A percentile compares a stretch with the other conserved stretches of the same genome.
These are phyloP conservation scores for Gymnopilus junonius DNA, from an alignment of 768 basidiomycete species.

Conservation along the genomic window DNA sequence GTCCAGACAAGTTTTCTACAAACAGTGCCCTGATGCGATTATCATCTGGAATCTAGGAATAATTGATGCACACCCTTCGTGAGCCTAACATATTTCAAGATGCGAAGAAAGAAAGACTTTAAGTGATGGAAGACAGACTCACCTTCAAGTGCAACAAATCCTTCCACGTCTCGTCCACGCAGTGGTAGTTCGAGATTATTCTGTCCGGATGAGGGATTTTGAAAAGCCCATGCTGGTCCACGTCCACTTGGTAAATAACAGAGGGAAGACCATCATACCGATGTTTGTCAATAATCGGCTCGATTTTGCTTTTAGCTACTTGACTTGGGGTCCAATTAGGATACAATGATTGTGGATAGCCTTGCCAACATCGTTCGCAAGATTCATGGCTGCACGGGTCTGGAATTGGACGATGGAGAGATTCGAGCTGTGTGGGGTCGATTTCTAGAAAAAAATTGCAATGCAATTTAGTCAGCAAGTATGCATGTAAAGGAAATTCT, in stretches of 20 bases:
- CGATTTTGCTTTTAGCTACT: slow-evolving; percentile 9
- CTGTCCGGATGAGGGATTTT: slow-evolving; percentile 27
- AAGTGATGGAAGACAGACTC: slow-evolving; percentile 18
- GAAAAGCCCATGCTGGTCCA: slow-evolving; percentile 42
- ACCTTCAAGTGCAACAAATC: slow-evolving; percentile 38
- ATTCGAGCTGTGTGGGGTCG: slow-evolving; percentile 3
- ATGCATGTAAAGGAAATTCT: background rate
- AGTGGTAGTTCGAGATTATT: slow-evolving; percentile 24
- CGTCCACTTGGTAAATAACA: slow-evolving; percentile 44
- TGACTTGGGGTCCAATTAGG: slow-evolving; percentile 14
- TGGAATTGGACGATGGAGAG: slow-evolving; percentile 9
- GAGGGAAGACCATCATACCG: slow-evolving; percentile 26
- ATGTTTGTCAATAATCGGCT: slow-evolving; percentile 22
- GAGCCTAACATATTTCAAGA: background rate
- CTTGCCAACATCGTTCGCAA: slow-evolving; percentile 7
- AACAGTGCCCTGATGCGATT: slow-evolving; percentile 55
- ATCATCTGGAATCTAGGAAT: slow-evolving; percentile 34
- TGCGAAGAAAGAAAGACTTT: background rate
- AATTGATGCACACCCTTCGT: background rate
- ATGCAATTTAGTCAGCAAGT: background rate
- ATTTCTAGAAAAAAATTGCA: background rate
- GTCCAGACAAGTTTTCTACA: slow-evolving; percentile 54
- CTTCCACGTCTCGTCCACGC: slow-evolving; percentile 42
- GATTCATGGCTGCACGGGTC: slow-evolving; percentile 7
- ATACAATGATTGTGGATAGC: slow-evolving; percentile 13